Evolutionary conservation across 208 protist species (phyloP).

Genomic region (Trypanosoma avium): DNA sequence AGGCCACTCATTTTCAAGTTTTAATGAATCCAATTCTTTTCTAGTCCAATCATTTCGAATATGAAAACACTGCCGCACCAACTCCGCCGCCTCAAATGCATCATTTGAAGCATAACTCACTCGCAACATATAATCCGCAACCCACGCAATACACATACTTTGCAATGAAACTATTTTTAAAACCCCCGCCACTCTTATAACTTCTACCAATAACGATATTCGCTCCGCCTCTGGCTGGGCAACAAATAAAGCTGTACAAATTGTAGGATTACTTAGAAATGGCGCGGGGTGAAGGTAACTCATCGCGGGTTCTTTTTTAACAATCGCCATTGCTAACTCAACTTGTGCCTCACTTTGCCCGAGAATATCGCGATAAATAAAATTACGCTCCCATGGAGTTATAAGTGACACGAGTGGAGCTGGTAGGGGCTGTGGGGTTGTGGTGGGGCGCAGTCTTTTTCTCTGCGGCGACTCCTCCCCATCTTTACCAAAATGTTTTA

Average conservation of each 20-base stretch:
- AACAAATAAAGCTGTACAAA: constrained; percentile 29
- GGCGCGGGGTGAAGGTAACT: constrained; percentile 46
- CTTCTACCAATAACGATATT: constrained; percentile 34
- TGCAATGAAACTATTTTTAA: constrained; percentile 55
- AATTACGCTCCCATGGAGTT: constrained; percentile 55
- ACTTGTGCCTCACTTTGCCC: constrained; percentile 31
- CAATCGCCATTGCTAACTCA: constrained; percentile 22
- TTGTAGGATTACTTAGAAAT: constrained; percentile 27
- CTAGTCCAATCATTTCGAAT: constrained; percentile 64
- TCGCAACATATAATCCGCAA: constrained; percentile 67
- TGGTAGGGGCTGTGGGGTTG: constrained; percentile 47
- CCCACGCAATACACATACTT: constrained; percentile 63
- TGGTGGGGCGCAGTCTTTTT: constrained; percentile 25
- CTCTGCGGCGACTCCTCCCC: not conserved
- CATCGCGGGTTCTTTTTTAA: constrained; percentile 41
- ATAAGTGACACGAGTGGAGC: constrained; percentile 52
- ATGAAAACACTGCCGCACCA: constrained; percentile 68
- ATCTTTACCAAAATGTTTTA: constrained; percentile 27
- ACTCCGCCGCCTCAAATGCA: constrained; percentile 67
- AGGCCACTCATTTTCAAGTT: constrained; percentile 88
- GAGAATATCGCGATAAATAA: constrained; percentile 68
- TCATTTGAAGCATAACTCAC: constrained; percentile 56
- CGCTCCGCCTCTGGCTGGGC: constrained; percentile 36
- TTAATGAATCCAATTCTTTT: constrained; percentile 69
- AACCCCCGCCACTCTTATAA: constrained; percentile 44